Evolutionary conservation across 257 asterid genomes (phyloP), one percentile per base, ranked within the genome.

Genomic region (Fraxinus anomala): DNA sequence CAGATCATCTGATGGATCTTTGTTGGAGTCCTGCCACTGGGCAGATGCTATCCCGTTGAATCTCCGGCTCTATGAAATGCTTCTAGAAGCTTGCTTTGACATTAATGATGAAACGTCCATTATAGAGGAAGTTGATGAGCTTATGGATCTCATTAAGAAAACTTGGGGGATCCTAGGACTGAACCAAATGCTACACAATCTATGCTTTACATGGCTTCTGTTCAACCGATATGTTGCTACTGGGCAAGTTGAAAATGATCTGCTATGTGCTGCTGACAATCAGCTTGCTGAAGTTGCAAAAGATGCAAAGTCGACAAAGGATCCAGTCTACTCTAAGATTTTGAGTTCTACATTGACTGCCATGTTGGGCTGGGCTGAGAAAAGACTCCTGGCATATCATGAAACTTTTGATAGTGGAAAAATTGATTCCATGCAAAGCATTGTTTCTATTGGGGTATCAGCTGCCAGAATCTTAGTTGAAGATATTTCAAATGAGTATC

Each of bases 361-460:
- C 37, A 89, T 93, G 84, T 85, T 96, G 86, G 96, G 99, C 49
- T 96, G 98, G 99, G 93, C 98, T 70, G 99, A 96, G 91, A 96
- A 96, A 82, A 89, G 98, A 79, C 96, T 96, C 72, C 91, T 96
- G 72, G 99, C 99, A 47, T 96, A 93, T 86, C 99, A 93, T 73
- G 99, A 96, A 76, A 96, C 99, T 34, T 96, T 93, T 83, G 91
- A 89, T 74, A 83, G 80, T 33, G 87, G 81, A 63, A 93, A 93
- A 78, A 88, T 96, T 68, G 97, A 91, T 61, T 87, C 97, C 78
- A 91, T 96, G 98, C 92, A 88, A 75, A 86, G 80, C 87, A 89
- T 96, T 80, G 98, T 96, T 73, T 93, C 97, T 44, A 79, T 96
- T 40, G 99, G 98, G 80, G 96, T 96, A 21, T 84, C 91, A 72